Evolutionary conservation across 83 land plant genomes (phyloP), one percentile per base, ranked within the genome.

Genomic region (Picea abies): DNA sequence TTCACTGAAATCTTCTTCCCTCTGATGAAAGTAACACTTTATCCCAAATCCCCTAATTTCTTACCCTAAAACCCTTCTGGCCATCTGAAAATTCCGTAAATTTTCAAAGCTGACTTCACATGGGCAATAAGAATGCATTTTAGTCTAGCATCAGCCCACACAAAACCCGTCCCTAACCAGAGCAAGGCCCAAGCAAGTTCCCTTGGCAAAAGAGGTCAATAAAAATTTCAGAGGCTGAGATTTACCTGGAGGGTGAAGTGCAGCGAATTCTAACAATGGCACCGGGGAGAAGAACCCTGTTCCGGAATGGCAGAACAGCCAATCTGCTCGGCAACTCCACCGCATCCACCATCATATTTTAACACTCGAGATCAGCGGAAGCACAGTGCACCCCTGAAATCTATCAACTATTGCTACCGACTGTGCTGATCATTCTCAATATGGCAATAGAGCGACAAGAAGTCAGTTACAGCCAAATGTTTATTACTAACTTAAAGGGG

Each of bases 271-370:
- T 88, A 78, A 94, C 90, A 56, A 96, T 90, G 39, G 97, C 97
- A 49, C 99, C 99, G 22, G 99, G 99, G 41, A 96, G 84, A 47
- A 96, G 84, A 3, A 96, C 99, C 86, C 91, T 93, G 91, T 96
- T 96, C 79, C 96, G 72, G 88, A 94, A 96, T 1, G 97, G 99
- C 80, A 96, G 93, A 58, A 94, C 95, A 19, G 89, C 99, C 49
- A 96, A 84, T 2, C 92, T 90, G 68, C 86, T 85, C 63, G 99
- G 99, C 17, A 96, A 82, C 86, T 91, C 97, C 62, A 94, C 90
- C 80, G 87, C 69, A 60, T 94, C 96, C 79, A 84, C 85, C 96
- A 94, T 93, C 71, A 25, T 63, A 58, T 49, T 25, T 23, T 11
- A 39, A 37, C 20, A n/a, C 26, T 22, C 10, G 60, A 76, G 49